Conservation (phyloP, 106 monocot species). For the Platanthera guangdongensis region DNA sequence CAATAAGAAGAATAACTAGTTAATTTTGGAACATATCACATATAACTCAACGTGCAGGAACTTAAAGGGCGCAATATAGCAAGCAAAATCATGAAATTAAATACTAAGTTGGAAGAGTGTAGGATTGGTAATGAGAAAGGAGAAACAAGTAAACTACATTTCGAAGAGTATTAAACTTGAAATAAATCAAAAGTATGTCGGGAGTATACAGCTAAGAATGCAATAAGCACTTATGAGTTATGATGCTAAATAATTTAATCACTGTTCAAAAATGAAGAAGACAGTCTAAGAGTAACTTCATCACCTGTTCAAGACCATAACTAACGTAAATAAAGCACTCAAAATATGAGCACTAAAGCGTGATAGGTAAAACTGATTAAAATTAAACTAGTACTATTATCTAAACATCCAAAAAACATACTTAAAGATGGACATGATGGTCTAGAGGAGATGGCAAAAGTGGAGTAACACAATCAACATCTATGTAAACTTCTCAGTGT, state of each 20-base stretch:
- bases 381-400: too few relatives aligned
- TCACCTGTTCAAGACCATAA: too few relatives aligned
- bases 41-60: not conserved
- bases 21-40: not conserved
- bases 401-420: too few relatives aligned
- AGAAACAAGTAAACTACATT: not conserved
- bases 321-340: too few relatives aligned
- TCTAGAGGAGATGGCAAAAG: too few relatives aligned
- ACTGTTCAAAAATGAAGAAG: not conserved
- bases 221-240: not conserved
- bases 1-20: not conserved
- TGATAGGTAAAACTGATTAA: too few relatives aligned
- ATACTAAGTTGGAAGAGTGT: not conserved
- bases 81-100: constrained; percentile 2
- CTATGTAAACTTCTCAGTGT: too few relatives aligned
- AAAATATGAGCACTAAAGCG: too few relatives aligned
- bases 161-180: not conserved
- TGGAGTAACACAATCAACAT: too few relatives aligned
- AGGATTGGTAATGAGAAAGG: not conserved
- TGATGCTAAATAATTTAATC: not conserved
- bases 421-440: too few relatives aligned
- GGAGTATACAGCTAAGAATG: not conserved
- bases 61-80: not conserved
- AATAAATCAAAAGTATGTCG: not conserved
- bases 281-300: too few relatives aligned